phyloP scores from a whole-genome alignment of 2,329 filamentous ascomycete species.

The Neopestalotiopsis sp. region DNA sequence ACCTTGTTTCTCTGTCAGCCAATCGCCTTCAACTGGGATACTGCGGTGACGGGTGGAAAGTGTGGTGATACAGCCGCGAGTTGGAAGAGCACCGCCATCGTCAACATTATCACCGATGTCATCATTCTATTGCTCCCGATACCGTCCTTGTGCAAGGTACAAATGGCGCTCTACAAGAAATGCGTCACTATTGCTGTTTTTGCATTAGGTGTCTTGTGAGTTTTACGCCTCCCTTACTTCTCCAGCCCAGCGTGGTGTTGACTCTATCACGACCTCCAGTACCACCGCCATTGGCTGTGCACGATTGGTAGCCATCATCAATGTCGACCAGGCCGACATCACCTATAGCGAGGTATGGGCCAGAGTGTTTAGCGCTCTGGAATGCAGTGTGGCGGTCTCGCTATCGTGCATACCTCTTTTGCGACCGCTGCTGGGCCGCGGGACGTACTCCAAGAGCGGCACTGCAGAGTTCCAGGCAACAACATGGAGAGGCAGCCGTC shows the following conservation, averaged over 20 bases:
- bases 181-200: neutral
- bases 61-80: neutral
- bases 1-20: slow-evolving; percentile 18
- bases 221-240: neutral
- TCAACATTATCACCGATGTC: slow-evolving; percentile 17
- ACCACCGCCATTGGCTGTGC: neutral
- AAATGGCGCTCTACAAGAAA: slow-evolving; percentile 7
- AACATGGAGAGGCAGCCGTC: neutral
- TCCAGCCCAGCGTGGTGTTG: neutral
- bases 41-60: neutral
- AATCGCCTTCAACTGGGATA: neutral
- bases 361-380: slow-evolving; percentile 10
- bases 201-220: slow-evolving; percentile 15
- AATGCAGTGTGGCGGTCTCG: slow-evolving; percentile 10
- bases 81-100: neutral
- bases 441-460: neutral
- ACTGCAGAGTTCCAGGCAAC: neutral
- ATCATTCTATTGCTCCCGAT: slow-evolving; percentile 13
- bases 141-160: slow-evolving; percentile 8
- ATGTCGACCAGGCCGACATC: slow-evolving; percentile 7
- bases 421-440: slow-evolving; percentile 11
- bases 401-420: slow-evolving; percentile 16
- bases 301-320: neutral
- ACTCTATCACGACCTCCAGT: neutral
- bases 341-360: slow-evolving; percentile 2